phyloP scores from a whole-genome alignment of 352 stramenopile species.

The Phytopythium mirpurense region DNA sequence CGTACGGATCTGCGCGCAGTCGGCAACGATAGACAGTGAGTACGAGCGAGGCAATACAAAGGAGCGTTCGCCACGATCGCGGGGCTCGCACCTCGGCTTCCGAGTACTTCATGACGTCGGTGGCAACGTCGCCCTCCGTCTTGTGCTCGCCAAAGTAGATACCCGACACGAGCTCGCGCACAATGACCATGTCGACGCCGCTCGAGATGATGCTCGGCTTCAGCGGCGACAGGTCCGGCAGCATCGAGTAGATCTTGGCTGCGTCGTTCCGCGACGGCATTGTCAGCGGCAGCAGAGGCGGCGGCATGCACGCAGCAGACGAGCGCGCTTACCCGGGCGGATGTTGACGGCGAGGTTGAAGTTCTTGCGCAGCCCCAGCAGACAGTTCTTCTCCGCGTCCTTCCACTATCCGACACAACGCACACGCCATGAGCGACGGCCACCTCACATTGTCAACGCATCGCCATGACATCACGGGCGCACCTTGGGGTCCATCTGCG shows the following conservation, averaged over 20 bases:
- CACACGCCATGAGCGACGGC: not conserved
- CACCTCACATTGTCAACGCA: too few species aligned
- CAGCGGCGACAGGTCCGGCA: conserved; percentile 96
- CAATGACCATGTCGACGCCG: conserved; percentile 98
- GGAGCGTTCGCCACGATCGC: not conserved
- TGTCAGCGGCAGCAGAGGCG: not conserved
- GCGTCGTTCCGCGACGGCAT: not conserved
- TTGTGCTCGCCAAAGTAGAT: conserved; percentile 97
- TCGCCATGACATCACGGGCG: too few species aligned
- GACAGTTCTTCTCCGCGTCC: conserved; percentile 92
- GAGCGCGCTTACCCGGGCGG: conserved; percentile 54
- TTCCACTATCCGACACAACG: conserved; percentile 47
- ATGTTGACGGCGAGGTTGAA: conserved; percentile 98
- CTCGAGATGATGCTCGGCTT: conserved; percentile 95
- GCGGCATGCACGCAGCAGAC: too few species aligned
- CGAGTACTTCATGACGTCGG: conserved; percentile 98
- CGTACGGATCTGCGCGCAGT: conserved; percentile 46
- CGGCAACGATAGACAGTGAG: too few species aligned
- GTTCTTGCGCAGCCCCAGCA: conserved; percentile 97
- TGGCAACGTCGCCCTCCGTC: conserved; percentile 59
- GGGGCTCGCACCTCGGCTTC: conserved; percentile 72
- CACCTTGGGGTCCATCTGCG: conserved; percentile 79
- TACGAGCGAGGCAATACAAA: not conserved
- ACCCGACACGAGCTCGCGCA: conserved; percentile 97
- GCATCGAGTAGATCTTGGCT: conserved; percentile 97